Base-by-base conservation (phyloP, 495 filamentous ascomycete species). In the Daldinia decipiens region DNA sequence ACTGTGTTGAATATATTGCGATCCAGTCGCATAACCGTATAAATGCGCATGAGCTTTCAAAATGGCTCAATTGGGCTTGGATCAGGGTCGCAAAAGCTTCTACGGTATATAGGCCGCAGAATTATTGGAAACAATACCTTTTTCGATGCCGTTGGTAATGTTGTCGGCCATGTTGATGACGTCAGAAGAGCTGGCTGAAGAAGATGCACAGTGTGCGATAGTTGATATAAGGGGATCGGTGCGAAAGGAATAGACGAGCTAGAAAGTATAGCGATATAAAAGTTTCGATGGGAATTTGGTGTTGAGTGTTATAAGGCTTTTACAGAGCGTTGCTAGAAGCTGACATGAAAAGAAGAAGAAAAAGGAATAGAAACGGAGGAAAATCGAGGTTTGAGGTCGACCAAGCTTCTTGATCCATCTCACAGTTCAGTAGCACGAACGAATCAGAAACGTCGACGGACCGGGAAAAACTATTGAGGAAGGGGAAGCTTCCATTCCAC, bases 131-230 rank as follows among this genome's bases (percentile, higher is more conserved):
- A 19, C 11, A 57, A 17, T 77, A 84, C 82, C 81, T 81, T 83
- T 79, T 50, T 80, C 76, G 59, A 76, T 72, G 72, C 78, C 73
- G 59, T 76, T 72, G 70, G 77, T 72, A 73, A 69, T 81, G 66
- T 55, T 78, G 47, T 77, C 74, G 52, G 78, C 65, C 78, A 79
- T 79, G 62, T 76, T 77, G 74, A 84, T 83, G 81, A 81, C 82
- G 81, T 83, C 81, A 78, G 75, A 62, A 61, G 26, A 67, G 27
- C 50, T 43, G 59, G 53, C 27, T 52, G 21, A 31, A 62, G 67
- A 40, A 52, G 31, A 56, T 32, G 59, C 56, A 71, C 68, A 66
- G 72, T 68, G 17, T 66, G 29, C 21, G 38, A 55, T 5, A 15
- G 27, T 52, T 56, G 6, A 12, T 39, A 17, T 50, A 21, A 57